Evolutionary conservation across 129 eudicot genomes (phyloP).

Genomic region (Flaveria trinervia): DNA sequence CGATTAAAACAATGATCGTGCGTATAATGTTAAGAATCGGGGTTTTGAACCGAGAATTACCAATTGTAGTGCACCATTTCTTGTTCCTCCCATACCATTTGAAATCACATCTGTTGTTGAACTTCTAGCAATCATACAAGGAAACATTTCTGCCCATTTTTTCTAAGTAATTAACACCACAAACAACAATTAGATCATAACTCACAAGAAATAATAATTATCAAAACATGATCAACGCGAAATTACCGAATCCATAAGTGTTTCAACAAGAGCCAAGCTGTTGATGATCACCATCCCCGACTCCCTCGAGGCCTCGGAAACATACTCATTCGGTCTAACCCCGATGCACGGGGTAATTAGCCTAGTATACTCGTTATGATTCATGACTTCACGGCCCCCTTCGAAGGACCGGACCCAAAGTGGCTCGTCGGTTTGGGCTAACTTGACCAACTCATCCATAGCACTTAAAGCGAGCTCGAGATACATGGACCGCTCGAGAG

Average conservation of each 20-base stretch:
- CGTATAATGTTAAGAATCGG: not conserved
- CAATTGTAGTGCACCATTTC: slow-evolving; percentile 99
- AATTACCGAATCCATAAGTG: slow-evolving; percentile 90
- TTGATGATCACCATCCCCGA: slow-evolving; percentile 96
- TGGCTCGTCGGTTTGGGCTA: slow-evolving; percentile 92
- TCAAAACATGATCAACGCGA: not conserved
- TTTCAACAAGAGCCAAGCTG: slow-evolving; percentile 93
- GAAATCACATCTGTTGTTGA: slow-evolving; percentile 89
- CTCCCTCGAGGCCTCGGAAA: slow-evolving; percentile 81
- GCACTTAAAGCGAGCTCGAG: slow-evolving; percentile 91
- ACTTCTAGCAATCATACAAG: slow-evolving; percentile 84
- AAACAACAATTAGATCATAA: slow-evolving; percentile 15
- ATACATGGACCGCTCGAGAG: slow-evolving; percentile 83
- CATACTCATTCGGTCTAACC: slow-evolving; percentile 70
- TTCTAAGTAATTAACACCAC: slow-evolving; percentile 42
- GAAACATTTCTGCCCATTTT: slow-evolving; percentile 98
- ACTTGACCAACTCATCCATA: slow-evolving; percentile 80
- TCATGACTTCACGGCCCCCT: slow-evolving; percentile 68
- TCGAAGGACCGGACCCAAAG: slow-evolving; percentile 72
- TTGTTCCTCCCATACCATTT: slow-evolving; percentile 97
- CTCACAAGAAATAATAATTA: not conserved
- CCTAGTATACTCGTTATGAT: slow-evolving; percentile 69
- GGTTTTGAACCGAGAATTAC: slow-evolving; percentile 39
- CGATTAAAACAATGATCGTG: not conserved
- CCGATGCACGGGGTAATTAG: slow-evolving; percentile 71